Evolutionary conservation across 2,329 filamentous ascomycete genomes (phyloP), one percentile per base, ranked within the genome.

Genomic region (Phialophora chinensis): DNA sequence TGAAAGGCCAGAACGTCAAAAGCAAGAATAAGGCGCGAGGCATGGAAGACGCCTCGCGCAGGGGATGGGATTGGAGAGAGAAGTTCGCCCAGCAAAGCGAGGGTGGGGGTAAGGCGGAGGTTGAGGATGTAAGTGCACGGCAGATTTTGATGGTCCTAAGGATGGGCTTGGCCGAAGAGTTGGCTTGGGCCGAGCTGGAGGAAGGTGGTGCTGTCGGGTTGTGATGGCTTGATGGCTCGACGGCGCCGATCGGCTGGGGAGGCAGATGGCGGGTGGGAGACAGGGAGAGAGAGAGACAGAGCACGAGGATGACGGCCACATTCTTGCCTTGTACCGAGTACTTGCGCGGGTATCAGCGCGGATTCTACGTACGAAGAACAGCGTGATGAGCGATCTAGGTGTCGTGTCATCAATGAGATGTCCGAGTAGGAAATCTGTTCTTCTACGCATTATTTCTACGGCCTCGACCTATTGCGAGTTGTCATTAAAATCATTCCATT

Each of bases 121-220:
- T 14, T 20, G n/a, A 14, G 44, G 84, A 85, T 33, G 83, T 85
- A 20, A 87, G 81, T 69, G 90, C 88, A 0, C 83, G 84, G 56
- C 90, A 94, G 69, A 82, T 97, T n/a, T 79, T 97, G 66, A 84
- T 84, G 70, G 85, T 89, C 70, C 76, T 97, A 77, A 85, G 93
- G 70, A 77, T 92, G 60, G 90, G 89, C 2, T 77, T 97, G 74
- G 90, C 91, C 14, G 87, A 85, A 76, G 92, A 95, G 71, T 79
- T 96, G 74, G 69, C 65, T 42, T 47, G 72, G 47, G 69, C 66
- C 17, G 69, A 70, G 50, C 56, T 73, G 17, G 68, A 72, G 10
- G 53, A 31, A 11, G 53, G 25, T 35, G 53, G 12, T 25, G 25
- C 17, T n/a, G 17, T 49, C 23, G 17, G 44, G 23, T 4, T 3